phyloP scores from a whole-genome alignment of 2,329 filamentous ascomycete species.

The Penicillium sp. region DNA sequence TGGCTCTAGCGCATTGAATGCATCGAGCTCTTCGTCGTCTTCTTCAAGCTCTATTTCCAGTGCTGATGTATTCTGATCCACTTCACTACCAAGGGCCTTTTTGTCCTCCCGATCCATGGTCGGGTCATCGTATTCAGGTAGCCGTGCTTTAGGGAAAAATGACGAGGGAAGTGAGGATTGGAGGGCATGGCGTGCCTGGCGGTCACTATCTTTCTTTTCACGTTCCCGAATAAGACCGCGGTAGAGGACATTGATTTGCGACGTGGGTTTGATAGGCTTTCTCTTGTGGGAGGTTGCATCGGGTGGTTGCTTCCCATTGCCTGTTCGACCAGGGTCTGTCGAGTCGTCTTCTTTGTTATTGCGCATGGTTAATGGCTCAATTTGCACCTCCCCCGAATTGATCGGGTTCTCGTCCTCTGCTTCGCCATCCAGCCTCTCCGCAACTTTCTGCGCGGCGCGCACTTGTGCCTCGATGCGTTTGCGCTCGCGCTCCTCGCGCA shows the following conservation, averaged over 20 bases:
- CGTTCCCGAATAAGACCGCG: slow-evolving; percentile 69
- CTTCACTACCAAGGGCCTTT: slow-evolving; percentile 59
- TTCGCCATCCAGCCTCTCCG: slow-evolving; percentile 71
- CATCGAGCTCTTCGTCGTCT: slow-evolving; percentile 76
- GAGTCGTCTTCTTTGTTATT: slow-evolving; percentile 20
- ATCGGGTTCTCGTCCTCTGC: slow-evolving; percentile 26
- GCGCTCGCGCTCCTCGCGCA: slow-evolving; percentile 68
- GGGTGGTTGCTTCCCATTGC: slow-evolving; percentile 1
- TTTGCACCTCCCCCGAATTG: slow-evolving; percentile 4
- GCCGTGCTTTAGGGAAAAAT: slow-evolving; percentile 38
- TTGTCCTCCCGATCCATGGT: slow-evolving; percentile 72
- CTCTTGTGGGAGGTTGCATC: slow-evolving; percentile 14
- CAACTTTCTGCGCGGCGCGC: slow-evolving; percentile 75
- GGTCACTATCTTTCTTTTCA: slow-evolving; percentile 55
- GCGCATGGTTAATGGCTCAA: neutral
- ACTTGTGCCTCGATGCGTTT: slow-evolving; percentile 68
- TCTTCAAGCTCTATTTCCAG: slow-evolving; percentile 61
- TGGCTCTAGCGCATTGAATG: slow-evolving; percentile 69
- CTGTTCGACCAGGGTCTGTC: slow-evolving; percentile 8
- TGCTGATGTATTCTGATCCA: slow-evolving; percentile 34
- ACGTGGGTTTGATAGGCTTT: slow-evolving; percentile 52
- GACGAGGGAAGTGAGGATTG: slow-evolving; percentile 36
- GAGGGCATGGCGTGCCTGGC: slow-evolving; percentile 33
- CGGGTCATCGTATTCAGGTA: slow-evolving; percentile 67
- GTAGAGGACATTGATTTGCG: slow-evolving; percentile 74